These are phyloP conservation scores for Xerocomus nothofagi DNA, from an alignment of 1,284 basidiomycete genomes.

Conservation along the genomic window DNA sequence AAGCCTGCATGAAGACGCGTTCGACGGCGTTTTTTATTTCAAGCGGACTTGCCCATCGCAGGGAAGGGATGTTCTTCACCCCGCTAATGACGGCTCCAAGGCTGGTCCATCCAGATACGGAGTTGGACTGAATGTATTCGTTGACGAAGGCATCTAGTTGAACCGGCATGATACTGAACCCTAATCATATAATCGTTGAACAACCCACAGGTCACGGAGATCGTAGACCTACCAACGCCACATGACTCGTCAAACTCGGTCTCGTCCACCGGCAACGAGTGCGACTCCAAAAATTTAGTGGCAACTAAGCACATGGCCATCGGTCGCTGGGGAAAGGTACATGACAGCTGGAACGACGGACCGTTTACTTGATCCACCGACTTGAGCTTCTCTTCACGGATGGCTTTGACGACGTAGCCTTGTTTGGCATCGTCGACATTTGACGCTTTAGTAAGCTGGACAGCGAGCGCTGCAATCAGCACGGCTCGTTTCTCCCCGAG, in stretches of 20 bases:
- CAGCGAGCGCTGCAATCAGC: conserved; percentile 70
- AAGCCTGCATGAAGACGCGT: conserved; percentile 68
- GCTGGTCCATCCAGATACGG: conserved; percentile 71
- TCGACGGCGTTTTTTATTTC: conserved; percentile 92
- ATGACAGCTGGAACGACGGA: conserved; percentile 38
- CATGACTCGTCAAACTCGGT: conserved; percentile 77
- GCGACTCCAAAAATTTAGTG: conserved; percentile 71
- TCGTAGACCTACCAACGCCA: conserved; percentile 76
- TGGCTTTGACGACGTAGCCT: conserved; percentile 66
- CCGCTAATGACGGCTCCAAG: conserved; percentile 72
- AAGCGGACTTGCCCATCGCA: conserved; percentile 89
- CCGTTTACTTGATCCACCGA: conserved; percentile 87
- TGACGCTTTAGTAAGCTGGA: conserved; percentile 57
- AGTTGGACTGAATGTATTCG: conserved; percentile 58
- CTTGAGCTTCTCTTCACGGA: conserved; percentile 75
- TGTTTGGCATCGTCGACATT: conserved; percentile 53
- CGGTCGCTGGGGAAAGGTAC: neutral
- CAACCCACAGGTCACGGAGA: neutral
- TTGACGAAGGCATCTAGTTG: conserved; percentile 66
- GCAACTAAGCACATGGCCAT: conserved; percentile 54
- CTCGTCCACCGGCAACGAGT: conserved; percentile 65
- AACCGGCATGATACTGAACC: conserved; percentile 74
- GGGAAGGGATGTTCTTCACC: conserved; percentile 64
- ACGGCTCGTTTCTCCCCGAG: conserved; percentile 83
- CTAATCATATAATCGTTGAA: conserved; percentile 41